phyloP scores from a whole-genome alignment of 169 alveolate species.

The Plasmodium inui region DNA sequence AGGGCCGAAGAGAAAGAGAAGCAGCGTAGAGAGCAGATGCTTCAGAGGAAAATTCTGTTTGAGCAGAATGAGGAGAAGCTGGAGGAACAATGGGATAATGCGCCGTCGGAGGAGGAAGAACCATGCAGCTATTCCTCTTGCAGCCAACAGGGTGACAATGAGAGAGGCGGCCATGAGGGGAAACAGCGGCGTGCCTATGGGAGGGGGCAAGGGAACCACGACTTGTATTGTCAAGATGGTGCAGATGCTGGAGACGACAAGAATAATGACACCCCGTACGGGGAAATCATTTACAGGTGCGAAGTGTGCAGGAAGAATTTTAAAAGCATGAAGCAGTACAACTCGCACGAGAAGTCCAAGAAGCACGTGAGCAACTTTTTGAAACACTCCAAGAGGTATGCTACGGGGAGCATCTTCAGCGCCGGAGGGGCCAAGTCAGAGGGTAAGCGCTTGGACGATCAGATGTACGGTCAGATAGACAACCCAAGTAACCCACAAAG shows the following conservation, averaged over 20 bases:
- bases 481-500: not conserved
- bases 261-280: not conserved
- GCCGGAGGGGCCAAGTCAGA: not conserved
- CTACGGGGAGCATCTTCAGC: slow-evolving; percentile 4
- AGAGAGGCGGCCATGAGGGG: not conserved
- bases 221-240: not conserved
- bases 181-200: not conserved
- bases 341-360: slow-evolving; percentile 81
- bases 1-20: slow-evolving; percentile 14
- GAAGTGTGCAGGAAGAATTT: slow-evolving; percentile 82
- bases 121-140: slow-evolving; percentile 1
- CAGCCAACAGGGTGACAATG: not conserved
- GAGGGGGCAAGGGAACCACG: not conserved
- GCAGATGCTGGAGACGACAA: not conserved
- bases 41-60: slow-evolving; percentile 20
- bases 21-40: slow-evolving; percentile 5
- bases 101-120: not conserved
- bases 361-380: slow-evolving; percentile 78
- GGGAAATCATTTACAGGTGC: slow-evolving; percentile 76
- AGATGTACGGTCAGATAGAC: not conserved
- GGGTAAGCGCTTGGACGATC: not conserved
- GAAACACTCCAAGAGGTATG: slow-evolving; percentile 13
- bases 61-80: slow-evolving; percentile 60
- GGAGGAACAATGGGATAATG: not conserved
- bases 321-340: slow-evolving; percentile 78